phyloP scores from a whole-genome alignment of 2,329 filamentous ascomycete genomes.

The Sporothrix sp. region DNA sequence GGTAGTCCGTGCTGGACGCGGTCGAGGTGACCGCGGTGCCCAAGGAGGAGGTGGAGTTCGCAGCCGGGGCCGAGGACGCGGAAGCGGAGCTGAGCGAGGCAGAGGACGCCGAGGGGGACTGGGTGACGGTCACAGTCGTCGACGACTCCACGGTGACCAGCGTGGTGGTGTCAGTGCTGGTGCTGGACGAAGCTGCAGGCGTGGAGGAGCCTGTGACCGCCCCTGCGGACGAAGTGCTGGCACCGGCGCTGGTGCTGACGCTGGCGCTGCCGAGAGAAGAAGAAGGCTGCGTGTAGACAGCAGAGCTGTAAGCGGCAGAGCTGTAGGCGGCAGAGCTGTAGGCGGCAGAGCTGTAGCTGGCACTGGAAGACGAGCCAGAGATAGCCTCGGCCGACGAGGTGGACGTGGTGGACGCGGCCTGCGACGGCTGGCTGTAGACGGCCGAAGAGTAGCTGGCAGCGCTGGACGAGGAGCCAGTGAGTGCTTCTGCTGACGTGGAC shows the following conservation, averaged over 20 bases:
- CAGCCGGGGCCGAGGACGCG: not conserved
- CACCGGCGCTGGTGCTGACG: not conserved
- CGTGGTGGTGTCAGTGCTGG: not conserved
- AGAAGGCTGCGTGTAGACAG: not conserved
- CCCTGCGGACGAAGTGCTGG: not conserved
- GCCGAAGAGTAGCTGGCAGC: not conserved
- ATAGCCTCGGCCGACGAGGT: not conserved
- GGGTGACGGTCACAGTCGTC: not conserved
- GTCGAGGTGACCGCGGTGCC: not conserved
- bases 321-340: no score
- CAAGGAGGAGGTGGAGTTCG: not conserved
- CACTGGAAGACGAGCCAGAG: not conserved
- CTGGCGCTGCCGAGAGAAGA: not conserved
- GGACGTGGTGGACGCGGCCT: not conserved
- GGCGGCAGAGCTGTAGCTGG: no score
- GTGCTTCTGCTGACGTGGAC: not conserved
- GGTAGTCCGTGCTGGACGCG: no score
- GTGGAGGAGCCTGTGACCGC: not conserved
- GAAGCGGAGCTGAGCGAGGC: not conserved
- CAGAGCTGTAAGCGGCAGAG: not conserved
- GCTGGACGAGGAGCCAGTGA: not conserved
- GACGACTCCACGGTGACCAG: slow-evolving; percentile 9
- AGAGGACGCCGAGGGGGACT: not conserved
- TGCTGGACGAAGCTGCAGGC: not conserved
- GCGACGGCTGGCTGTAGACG: not conserved